Conservation (phyloP, 257 asterid genomes). For the Ehretia macrophylla region DNA sequence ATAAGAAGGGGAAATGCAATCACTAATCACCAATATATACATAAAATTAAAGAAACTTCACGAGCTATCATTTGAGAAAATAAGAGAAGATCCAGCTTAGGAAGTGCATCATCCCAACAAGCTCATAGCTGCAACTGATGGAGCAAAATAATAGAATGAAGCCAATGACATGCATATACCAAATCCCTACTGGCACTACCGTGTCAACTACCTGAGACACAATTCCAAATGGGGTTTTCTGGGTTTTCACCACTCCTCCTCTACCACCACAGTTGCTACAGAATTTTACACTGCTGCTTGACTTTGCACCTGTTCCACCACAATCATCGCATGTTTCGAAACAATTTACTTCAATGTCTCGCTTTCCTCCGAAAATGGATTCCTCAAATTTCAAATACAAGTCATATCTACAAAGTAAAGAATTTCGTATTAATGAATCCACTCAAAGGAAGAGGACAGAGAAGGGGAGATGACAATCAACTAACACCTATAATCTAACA, state of each 20-base stretch:
- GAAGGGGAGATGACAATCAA: no score
- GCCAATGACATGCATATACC: slow-evolving; percentile 6
- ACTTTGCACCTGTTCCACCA: slow-evolving; percentile 87
- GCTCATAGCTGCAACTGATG: slow-evolving; percentile 3
- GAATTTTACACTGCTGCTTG: slow-evolving; percentile 49
- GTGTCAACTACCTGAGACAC: slow-evolving; percentile 75
- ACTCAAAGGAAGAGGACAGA: not conserved
- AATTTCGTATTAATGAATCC: slow-evolving; percentile 1
- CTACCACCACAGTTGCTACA: slow-evolving; percentile 81
- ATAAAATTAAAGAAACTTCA: no score
- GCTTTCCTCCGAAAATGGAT: slow-evolving; percentile 77
- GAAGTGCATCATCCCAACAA: not conserved
- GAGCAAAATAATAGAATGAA: not conserved
- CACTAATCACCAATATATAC: no score
- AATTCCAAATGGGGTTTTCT: slow-evolving; percentile 84
- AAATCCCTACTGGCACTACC: slow-evolving; percentile 10
- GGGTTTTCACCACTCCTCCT: slow-evolving; percentile 67
- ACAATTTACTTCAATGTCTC: slow-evolving; percentile 60
- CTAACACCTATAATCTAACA: no score
- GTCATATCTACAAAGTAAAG: slow-evolving; percentile 49
- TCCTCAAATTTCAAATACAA: slow-evolving; percentile 78
- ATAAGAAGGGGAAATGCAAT: no score
- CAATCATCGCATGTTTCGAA: slow-evolving; percentile 70
- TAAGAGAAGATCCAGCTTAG: not conserved
- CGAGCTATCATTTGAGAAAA: no score